Conservation (phyloP, 805 yeast species). For the Ogataea trehaloabstinens region DNA sequence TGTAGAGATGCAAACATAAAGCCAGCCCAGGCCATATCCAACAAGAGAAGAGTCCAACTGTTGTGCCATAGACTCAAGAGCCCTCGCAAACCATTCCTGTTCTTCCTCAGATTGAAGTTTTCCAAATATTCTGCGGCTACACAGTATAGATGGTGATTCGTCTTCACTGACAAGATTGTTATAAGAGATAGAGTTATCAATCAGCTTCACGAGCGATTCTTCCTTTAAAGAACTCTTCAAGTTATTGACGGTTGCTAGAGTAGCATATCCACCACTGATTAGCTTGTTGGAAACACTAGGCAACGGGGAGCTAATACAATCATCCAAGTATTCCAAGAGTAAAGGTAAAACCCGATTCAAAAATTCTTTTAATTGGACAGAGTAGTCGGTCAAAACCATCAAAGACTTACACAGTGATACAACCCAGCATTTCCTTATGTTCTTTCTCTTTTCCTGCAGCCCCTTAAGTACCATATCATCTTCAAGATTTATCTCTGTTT, state of each 20-base stretch:
- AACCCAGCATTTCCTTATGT: conserved; percentile 68
- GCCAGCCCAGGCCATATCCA: conserved; percentile 46
- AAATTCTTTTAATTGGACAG: conserved; percentile 16
- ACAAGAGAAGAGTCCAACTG: conserved; percentile 13
- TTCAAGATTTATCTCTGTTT: conserved; percentile 16
- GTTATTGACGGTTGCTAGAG: conserved; percentile 25
- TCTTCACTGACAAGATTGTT: conserved; percentile 36
- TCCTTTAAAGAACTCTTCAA: conserved; percentile 25
- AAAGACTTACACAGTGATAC: conserved; percentile 42
- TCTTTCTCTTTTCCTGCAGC: conserved; percentile 59
- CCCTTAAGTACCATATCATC: conserved; percentile 49
- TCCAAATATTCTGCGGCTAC: conserved; percentile 46
- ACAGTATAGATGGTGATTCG: conserved; percentile 48
- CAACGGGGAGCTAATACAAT: conserved; percentile 50
- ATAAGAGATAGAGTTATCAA: conserved; percentile 31
- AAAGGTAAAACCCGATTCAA: conserved; percentile 23
- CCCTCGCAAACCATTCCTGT: conserved; percentile 50
- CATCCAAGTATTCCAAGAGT: conserved; percentile 35
- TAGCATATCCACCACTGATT: conserved; percentile 54
- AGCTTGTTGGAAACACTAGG: conserved; percentile 51
- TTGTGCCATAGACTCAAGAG: conserved; percentile 37
- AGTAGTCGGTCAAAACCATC: conserved; percentile 5
- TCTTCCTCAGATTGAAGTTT: conserved; percentile 48
- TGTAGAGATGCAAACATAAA: conserved; percentile 46
- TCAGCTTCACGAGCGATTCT: conserved; percentile 19